These are phyloP conservation scores for slime mould (Dictyostelium discoideum) DNA, from an alignment of 78 protist genomes.

Conservation along the genomic window DNA sequence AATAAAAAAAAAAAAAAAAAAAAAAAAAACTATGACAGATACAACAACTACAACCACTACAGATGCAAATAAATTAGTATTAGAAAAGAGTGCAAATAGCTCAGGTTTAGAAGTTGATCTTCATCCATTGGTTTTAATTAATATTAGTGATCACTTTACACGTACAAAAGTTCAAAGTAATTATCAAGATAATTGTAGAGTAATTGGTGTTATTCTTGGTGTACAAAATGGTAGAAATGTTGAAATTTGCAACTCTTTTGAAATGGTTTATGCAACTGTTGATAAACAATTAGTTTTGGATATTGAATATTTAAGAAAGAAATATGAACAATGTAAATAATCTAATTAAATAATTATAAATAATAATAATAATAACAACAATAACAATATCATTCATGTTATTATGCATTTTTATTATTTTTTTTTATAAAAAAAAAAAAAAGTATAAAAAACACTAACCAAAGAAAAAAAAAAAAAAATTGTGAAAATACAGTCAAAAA, in stretches of 20 bases:
- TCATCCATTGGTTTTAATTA: slow-evolving; percentile 93
- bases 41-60: slow-evolving; percentile 4
- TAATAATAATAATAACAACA: neutral
- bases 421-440: too few species aligned
- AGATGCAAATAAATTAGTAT: slow-evolving; percentile 4
- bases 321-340: slow-evolving; percentile 84
- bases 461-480: neutral
- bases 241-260: slow-evolving; percentile 90
- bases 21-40: too few species aligned
- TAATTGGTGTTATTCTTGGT: slow-evolving; percentile 89
- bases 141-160: slow-evolving; percentile 92
- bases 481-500: slow-evolving; percentile 69
- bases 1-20: too few species aligned
- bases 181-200: slow-evolving; percentile 46
- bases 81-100: slow-evolving; percentile 55
- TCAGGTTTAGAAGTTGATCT: slow-evolving; percentile 76
- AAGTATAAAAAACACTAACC: neutral
- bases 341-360: neutral
- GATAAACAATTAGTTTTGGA: slow-evolving; percentile 58
- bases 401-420: too few species aligned
- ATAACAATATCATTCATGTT: neutral
- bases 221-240: slow-evolving; percentile 86
- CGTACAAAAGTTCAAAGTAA: slow-evolving; percentile 56
- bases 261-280: slow-evolving; percentile 46
- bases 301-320: slow-evolving; percentile 66